Conservation (phyloP, 2,329 filamentous ascomycete species). For the Ceratocystis colombiana region DNA sequence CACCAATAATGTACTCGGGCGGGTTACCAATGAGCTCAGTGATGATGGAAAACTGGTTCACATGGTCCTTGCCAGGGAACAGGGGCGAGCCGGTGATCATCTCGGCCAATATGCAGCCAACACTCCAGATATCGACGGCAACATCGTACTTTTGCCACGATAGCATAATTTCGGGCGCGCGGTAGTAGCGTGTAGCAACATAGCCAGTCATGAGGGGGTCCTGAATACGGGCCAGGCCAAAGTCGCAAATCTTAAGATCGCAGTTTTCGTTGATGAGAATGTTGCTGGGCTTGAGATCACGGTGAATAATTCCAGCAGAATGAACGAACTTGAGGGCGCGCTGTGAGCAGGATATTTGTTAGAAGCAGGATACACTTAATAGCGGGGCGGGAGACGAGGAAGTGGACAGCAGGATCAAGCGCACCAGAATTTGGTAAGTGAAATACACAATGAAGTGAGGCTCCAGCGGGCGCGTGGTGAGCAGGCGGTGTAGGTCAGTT, state of each 20-base stretch:
- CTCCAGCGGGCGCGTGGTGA: slow-evolving; percentile 91
- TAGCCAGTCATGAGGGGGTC: slow-evolving; percentile 99
- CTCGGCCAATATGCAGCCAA: slow-evolving; percentile 96
- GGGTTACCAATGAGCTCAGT: slow-evolving; percentile 93
- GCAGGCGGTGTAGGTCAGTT: slow-evolving; percentile 87
- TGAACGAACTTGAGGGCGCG: slow-evolving; percentile 98
- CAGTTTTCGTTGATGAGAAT: slow-evolving; percentile 99
- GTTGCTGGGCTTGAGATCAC: slow-evolving; percentile 96
- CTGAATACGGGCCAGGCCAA: slow-evolving; percentile 92
- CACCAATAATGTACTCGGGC: slow-evolving; percentile 96
- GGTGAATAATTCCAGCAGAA: slow-evolving; percentile 93
- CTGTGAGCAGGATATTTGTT: slow-evolving; percentile 38
- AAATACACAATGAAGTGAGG: slow-evolving; percentile 99
- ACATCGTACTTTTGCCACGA: slow-evolving; percentile 99
- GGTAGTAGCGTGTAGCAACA: slow-evolving; percentile 96
- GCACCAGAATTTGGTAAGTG: slow-evolving; percentile 93
- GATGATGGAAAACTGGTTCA: slow-evolving; percentile 99
- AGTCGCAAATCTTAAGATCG: slow-evolving; percentile 98
- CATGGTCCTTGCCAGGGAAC: slow-evolving; percentile 97
- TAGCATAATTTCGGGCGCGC: slow-evolving; percentile 98
- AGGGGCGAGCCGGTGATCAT: slow-evolving; percentile 98
- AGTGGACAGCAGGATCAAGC: slow-evolving; percentile 30
- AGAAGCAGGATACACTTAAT: not conserved
- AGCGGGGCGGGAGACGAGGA: not conserved
- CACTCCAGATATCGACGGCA: slow-evolving; percentile 98